A percentile compares a stretch with the other conserved stretches of the same genome.
Evolutionary conservation across 371 early-diverging fungal species (phyloP).

Genomic region (Pancytospora philotis): DNA sequence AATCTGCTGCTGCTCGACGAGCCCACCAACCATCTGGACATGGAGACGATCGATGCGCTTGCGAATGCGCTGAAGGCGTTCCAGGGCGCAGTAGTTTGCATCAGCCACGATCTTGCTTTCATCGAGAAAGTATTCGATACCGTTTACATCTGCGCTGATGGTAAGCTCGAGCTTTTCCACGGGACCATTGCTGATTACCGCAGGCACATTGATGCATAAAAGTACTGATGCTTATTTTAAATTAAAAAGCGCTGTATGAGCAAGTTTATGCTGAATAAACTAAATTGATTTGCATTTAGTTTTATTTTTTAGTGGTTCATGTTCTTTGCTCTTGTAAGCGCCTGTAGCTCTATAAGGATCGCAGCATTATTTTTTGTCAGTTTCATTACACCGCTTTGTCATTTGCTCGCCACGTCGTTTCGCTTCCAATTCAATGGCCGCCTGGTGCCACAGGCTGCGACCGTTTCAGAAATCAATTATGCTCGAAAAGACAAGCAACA

Average conservation of each 20-base stretch:
- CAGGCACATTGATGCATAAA: neutral
- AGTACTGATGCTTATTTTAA: neutral
- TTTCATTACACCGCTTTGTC: no score
- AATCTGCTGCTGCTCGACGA: slow-evolving; percentile 91
- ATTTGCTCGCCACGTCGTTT: no score
- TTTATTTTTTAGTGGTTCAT: neutral
- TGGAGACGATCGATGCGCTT: slow-evolving; percentile 82
- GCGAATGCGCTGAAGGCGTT: slow-evolving; percentile 83
- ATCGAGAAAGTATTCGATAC: slow-evolving; percentile 73
- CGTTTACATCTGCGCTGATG: slow-evolving; percentile 79
- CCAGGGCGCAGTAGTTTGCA: slow-evolving; percentile 85
- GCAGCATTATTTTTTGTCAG: neutral
- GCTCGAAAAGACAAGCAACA: no score
- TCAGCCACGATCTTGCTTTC: slow-evolving; percentile 88
- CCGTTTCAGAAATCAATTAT: no score
- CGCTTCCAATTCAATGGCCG: no score
- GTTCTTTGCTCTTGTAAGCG: neutral
- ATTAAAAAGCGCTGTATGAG: no score
- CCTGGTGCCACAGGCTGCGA: no score
- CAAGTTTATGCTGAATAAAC: neutral
- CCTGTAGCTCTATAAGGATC: neutral
- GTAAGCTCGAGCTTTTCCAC: slow-evolving; percentile 21
- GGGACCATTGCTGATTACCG: slow-evolving; percentile 7
- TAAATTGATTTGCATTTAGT: neutral
- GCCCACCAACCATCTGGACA: slow-evolving; percentile 84